phyloP scores from a whole-genome alignment of 2,329 filamentous ascomycete genomes.

The Cryphonectria nitschkei region DNA sequence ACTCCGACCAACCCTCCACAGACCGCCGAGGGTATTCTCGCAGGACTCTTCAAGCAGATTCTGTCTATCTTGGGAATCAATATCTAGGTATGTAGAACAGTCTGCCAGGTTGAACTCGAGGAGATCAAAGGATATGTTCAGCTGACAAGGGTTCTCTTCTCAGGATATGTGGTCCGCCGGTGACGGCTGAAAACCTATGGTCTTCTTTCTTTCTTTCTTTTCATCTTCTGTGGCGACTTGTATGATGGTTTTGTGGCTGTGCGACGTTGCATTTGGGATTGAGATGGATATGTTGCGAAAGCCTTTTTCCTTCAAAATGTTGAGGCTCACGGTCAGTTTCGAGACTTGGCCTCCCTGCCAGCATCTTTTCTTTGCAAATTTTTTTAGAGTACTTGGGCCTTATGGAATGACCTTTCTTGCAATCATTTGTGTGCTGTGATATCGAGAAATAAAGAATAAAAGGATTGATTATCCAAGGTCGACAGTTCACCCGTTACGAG shows the following conservation, averaged over 20 bases:
- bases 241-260: background rate
- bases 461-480: background rate
- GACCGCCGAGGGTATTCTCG: background rate
- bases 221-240: too few relatives aligned
- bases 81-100: background rate
- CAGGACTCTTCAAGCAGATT: background rate
- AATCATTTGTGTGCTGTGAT: background rate
- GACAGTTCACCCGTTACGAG: background rate
- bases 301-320: background rate
- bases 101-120: background rate
- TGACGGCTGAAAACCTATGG: too few relatives aligned
- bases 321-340: background rate
- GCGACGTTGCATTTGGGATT: background rate
- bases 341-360: background rate
- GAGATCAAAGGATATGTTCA: background rate
- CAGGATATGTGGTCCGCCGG: background rate
- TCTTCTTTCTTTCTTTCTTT: too few relatives aligned
- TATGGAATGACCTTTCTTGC: background rate
- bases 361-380: background rate
- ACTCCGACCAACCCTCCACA: background rate
- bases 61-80: background rate
- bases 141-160: background rate
- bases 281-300: too few relatives aligned
- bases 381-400: background rate
- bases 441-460: too few relatives aligned